phyloP scores from a whole-genome alignment of 2,329 filamentous ascomycete species.

The Aspergillus sclerotialis region DNA sequence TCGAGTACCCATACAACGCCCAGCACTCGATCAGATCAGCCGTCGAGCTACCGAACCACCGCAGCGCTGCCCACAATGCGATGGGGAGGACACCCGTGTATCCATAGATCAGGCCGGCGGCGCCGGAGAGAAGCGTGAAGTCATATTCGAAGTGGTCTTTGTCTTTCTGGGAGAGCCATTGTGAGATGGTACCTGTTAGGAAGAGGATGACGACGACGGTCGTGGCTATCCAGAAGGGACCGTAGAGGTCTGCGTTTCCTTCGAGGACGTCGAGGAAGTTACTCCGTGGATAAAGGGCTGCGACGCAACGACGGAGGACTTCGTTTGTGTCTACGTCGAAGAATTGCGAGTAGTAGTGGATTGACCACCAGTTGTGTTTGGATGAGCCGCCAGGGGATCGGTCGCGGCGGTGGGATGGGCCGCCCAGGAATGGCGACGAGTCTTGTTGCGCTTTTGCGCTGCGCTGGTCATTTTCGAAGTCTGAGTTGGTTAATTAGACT shows the following conservation, averaged over 20 bases:
- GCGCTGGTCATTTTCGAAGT: conserved; percentile 60
- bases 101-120: conserved; percentile 88
- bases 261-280: conserved; percentile 98
- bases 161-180: conserved; percentile 67
- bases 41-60: conserved; percentile 91
- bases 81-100: conserved; percentile 86
- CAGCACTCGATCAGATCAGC: conserved; percentile 93
- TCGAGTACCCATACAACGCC: conserved; percentile 92
- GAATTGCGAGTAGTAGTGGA: conserved; percentile 94
- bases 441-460: conserved; percentile 43
- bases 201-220: conserved; percentile 95
- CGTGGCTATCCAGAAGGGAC: conserved; percentile 97
- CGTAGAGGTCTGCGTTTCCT: conserved; percentile 93
- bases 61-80: conserved; percentile 76
- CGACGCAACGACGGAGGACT: conserved; percentile 77
- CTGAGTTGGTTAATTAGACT: conserved; percentile 17
- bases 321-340: conserved; percentile 96
- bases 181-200: conserved; percentile 87
- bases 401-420: conserved; percentile 33
- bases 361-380: conserved; percentile 87
- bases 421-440: conserved; percentile 42
- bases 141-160: conserved; percentile 78
- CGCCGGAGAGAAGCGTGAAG: conserved; percentile 79
- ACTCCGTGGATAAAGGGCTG: conserved; percentile 79
- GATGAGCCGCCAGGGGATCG: conserved; percentile 39